Evolutionary conservation across 2,329 filamentous ascomycete genomes (phyloP), one percentile per base, ranked within the genome.

Genomic region (Aspergillus felis): DNA sequence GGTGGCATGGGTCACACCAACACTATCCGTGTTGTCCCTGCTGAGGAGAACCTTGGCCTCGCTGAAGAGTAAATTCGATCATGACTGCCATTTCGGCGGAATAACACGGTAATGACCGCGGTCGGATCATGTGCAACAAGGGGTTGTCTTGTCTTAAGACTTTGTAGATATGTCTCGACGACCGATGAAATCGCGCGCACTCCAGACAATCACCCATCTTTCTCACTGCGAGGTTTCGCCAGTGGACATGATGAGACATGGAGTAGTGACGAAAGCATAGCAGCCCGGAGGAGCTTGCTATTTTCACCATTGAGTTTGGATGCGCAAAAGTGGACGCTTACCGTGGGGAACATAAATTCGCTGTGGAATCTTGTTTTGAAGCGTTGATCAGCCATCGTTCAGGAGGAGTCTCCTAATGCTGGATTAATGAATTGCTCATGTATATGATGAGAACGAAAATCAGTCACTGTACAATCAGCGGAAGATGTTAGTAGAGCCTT

Each of bases 1-100:
- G 85, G 85, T 66, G 85, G 85, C 53, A 83, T 84, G 81, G 85
- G 85, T 60, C 84, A 87, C 77, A 88, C 85, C 70, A 88, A 88
- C 77, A 88, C 85, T 58, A 76, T 81, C 61, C 79, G 79, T 70
- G 71, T 81, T 55, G 79, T 81, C 46, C 78, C 78, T 49, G 79
- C 78, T 51, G 76, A 79, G 67, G 74, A 76, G 64, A 70, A 76
- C 69, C 69, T 77, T 54, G 75, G 75, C 58, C 70, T 77, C 55
- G 58, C 65, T 58, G 68, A 38, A 38, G 32, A 71, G 63, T 73
- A 72, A 67, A 71, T 63, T 20, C 56, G 27, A 12, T 27, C 46
- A 32, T 35, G 24, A 46, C 58, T 29, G 53, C 44, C 47, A 50
- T 50, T 9, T 51, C 53, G 47, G 56, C 51, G 60, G 56, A 62